Evolutionary conservation across 75 land plant genomes (phyloP), one percentile per base, ranked within the genome.

Genomic region (Pinus taeda): DNA sequence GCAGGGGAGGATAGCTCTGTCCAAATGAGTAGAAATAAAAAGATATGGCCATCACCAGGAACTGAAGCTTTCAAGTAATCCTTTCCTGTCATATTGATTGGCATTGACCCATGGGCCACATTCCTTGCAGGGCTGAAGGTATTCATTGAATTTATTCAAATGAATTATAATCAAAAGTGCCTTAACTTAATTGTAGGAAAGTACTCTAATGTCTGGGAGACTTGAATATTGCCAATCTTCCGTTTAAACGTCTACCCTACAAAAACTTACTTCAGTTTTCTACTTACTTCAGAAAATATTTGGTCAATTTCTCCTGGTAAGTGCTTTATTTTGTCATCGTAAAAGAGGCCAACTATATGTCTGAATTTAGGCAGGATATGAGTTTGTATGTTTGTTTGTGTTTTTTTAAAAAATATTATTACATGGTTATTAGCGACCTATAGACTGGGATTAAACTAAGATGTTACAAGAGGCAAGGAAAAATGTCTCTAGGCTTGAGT

Each of bases 401-500:
- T 64, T 30, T 30, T 30, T 30, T 1, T 1, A 30, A 30, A 30
- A 30, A 30, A 30, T 1, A 33, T 65, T 64, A 49, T 49, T 49
- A 49, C 53, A 49, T 49, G 53, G 53, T 49, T 49, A 49, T 9
- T 49, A 49, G 53, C 53, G 9, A 49, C 53, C 53, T 8, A 49
- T 8, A 49, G 11, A 49, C 8, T 8, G 11, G 11, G 53, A 49
- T 49, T 49, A 49, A 49, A 49, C 53, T 9, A 8, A 49, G 9
- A 49, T 49, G 53, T 49, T 49, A 49, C 11, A 49, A 49, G 53
- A 49, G 11, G 53, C 53, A 49, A 49, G 11, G 53, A 6, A 9
- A 49, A 49, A 49, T 49, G 53, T 8, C 11, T 9, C 53, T 30
- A 79, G 66, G 74, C 76, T 93, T 42, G 90, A 83, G 57, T 84